phyloP scores from a whole-genome alignment of 2,329 filamentous ascomycete species.

The Dactylellina parvicollis region DNA sequence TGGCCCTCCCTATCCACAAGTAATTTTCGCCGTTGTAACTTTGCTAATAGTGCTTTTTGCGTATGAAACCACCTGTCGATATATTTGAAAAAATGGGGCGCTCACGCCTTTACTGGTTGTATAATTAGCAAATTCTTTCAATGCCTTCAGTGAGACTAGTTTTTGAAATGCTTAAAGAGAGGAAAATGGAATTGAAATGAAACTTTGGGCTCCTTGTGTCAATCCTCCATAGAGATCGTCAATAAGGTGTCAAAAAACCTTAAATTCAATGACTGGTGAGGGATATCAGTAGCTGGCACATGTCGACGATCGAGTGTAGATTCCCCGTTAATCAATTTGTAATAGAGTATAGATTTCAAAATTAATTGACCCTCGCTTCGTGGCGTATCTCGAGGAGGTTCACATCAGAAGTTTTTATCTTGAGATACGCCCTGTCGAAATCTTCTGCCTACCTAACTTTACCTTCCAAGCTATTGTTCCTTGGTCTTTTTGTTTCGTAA shows the following conservation, averaged over 20 bases:
- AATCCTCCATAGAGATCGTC: constrained; percentile 4
- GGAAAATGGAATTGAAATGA: background rate
- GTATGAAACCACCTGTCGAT: too few species aligned
- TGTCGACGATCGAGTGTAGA: constrained; percentile 7
- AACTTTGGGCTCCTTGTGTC: constrained; percentile 11
- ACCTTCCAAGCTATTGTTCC: constrained; percentile 9
- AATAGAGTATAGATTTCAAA: background rate
- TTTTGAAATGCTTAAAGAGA: constrained; percentile 5
- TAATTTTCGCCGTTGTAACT: constrained; percentile 1
- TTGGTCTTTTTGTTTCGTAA: constrained; percentile 11
- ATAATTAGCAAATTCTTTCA: too few species aligned
- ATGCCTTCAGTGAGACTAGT: constrained; percentile 4
- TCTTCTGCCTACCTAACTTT: constrained; percentile 8
- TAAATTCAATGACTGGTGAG: background rate
- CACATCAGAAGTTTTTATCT: constrained; percentile 7
- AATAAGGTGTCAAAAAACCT: constrained; percentile 11
- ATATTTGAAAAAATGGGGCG: too few species aligned
- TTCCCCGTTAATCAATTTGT: constrained; percentile 4
- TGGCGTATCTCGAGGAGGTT: constrained; percentile 1
- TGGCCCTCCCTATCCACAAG: background rate
- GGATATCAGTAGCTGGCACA: constrained; percentile 12
- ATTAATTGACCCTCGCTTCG: constrained; percentile 7
- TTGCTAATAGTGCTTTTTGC: too few species aligned
- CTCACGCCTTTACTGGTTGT: too few species aligned
- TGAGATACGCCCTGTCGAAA: constrained; percentile 7